Evolutionary conservation across 2,329 filamentous ascomycete genomes (phyloP).

Genomic region (Ilyonectria mors-panacis): DNA sequence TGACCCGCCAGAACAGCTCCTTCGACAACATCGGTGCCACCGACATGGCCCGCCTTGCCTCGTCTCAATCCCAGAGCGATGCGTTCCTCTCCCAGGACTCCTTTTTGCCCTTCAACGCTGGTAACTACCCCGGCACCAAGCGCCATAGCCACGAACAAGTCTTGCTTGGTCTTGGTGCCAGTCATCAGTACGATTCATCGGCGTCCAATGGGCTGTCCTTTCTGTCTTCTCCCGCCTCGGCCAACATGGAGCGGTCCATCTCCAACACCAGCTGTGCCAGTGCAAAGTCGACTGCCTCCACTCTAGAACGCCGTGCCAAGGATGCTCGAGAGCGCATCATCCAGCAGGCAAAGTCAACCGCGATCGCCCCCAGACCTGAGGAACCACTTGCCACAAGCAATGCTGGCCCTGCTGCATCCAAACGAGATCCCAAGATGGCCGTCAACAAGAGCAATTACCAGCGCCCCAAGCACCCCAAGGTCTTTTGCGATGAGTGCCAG

Average conservation of each 20-base stretch:
- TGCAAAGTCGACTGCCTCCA: constrained; percentile 61
- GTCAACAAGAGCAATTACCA: constrained; percentile 63
- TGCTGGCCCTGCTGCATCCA: constrained; percentile 26
- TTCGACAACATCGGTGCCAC: constrained; percentile 50
- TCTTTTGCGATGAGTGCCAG: background rate
- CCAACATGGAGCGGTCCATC: constrained; percentile 64
- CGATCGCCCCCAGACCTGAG: constrained; percentile 63
- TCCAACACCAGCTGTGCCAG: constrained; percentile 61
- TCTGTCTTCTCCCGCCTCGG: constrained; percentile 46
- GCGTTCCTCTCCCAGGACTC: constrained; percentile 41
- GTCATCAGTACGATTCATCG: constrained; percentile 51
- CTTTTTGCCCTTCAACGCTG: constrained; percentile 36
- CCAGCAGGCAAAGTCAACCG: constrained; percentile 56
- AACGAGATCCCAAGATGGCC: constrained; percentile 61
- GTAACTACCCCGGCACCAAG: constrained; percentile 48
- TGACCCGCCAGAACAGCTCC: constrained; percentile 62
- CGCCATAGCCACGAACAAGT: constrained; percentile 48
- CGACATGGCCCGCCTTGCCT: constrained; percentile 57
- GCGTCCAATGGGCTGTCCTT: constrained; percentile 50
- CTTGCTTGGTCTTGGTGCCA: constrained; percentile 59
- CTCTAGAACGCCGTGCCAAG: constrained; percentile 62
- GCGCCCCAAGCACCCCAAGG: constrained; percentile 78
- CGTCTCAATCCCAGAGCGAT: constrained; percentile 54
- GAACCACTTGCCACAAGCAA: constrained; percentile 27
- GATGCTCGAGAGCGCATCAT: constrained; percentile 64